phyloP scores from a whole-genome alignment of 805 yeast genomes.

The Debaryomyces tyrocola region DNA sequence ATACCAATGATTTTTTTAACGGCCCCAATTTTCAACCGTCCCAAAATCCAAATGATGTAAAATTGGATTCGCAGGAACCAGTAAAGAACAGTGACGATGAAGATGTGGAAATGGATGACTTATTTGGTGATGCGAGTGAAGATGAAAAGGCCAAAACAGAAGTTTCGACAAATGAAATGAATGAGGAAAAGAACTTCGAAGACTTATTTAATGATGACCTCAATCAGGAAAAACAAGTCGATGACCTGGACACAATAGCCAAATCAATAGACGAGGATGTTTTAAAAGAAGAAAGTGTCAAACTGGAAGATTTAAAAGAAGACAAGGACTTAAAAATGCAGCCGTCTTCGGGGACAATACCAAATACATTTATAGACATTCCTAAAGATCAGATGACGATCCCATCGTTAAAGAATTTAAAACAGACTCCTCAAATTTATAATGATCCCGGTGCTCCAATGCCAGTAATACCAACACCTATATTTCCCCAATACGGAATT shows the following conservation, averaged over 20 bases:
- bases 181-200: constrained; percentile 3
- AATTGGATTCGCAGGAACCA: neutral
- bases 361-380: constrained; percentile 40
- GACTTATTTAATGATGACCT: neutral
- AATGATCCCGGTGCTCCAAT: constrained; percentile 85
- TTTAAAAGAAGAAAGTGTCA: constrained; percentile 1
- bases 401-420: constrained; percentile 7
- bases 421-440: constrained; percentile 50
- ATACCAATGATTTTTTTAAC: constrained; percentile 12
- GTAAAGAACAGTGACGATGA: constrained; percentile 11
- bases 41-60: neutral
- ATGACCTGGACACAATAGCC: neutral
- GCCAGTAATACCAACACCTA: constrained; percentile 55
- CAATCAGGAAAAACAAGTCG: neutral
- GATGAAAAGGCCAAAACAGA: constrained; percentile 13
- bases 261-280: neutral
- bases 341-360: neutral
- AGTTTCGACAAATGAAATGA: constrained; percentile 1
- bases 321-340: constrained; percentile 1
- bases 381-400: constrained; percentile 61
- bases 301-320: neutral
- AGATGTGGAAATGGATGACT: constrained; percentile 26
- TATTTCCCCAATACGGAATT: constrained; percentile 24
- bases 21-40: neutral
- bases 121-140: constrained; percentile 36